Conservation (phyloP, 106 monocot genomes). For the Hemerocallis citrina region DNA sequence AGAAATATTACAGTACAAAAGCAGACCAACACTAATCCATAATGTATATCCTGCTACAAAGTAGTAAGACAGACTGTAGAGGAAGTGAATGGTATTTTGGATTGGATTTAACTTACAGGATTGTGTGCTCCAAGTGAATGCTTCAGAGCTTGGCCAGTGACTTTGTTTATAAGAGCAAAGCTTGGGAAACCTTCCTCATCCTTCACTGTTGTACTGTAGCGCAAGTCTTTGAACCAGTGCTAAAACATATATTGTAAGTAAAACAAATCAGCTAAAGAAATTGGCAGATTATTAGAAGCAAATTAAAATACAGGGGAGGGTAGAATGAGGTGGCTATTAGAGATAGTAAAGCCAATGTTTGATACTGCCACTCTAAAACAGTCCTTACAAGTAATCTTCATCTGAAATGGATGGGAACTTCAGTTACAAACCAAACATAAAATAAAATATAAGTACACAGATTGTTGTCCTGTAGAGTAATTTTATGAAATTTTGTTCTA, state of each 20-base stretch:
- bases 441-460: no score
- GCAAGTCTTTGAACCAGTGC: conserved; percentile 90
- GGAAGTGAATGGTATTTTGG: neutral
- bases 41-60: no score
- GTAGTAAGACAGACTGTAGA: no score
- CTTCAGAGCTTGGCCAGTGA: conserved; percentile 60
- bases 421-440: no score
- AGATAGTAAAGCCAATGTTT: neutral
- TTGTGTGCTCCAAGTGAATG: conserved; percentile 53
- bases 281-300: neutral
- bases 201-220: conserved; percentile 51
- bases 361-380: no score
- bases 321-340: neutral
- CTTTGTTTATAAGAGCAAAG: conserved; percentile 67
- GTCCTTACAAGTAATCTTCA: no score
- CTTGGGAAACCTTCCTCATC: conserved; percentile 59
- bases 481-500: no score
- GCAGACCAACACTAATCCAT: no score
- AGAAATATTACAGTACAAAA: no score
- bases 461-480: no score
- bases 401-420: no score
- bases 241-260: conserved; percentile 14
- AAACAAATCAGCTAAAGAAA: neutral
- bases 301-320: neutral
- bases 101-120: conserved; percentile 27